Evolutionary conservation across 441 rosid genomes (phyloP).

Genomic region (Mallotus japonicus): DNA sequence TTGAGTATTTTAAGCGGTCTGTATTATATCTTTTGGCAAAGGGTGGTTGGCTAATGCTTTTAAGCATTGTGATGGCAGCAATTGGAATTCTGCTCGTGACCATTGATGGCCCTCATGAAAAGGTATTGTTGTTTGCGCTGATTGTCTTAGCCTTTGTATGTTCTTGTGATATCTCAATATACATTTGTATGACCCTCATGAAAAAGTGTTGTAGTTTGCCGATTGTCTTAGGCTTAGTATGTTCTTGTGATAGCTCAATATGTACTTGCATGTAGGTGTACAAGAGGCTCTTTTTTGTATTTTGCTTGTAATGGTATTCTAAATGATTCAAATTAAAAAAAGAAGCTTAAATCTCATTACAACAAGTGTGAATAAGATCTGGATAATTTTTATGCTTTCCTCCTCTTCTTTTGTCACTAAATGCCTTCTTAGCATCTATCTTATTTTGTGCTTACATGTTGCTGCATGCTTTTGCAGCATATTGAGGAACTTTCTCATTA

Average conservation of each 20-base stretch:
- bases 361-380: not conserved
- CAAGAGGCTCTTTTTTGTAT: not conserved
- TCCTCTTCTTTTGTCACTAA: slow-evolving; percentile 2
- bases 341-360: not conserved
- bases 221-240: not conserved
- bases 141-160: not conserved
- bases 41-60: slow-evolving; percentile 68
- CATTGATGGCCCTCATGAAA: slow-evolving; percentile 80
- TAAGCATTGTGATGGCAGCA: slow-evolving; percentile 43
- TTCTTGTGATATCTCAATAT: not conserved
- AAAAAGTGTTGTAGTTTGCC: not conserved
- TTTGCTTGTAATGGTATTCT: not conserved
- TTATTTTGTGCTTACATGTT: not conserved
- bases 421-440: not conserved
- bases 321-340: not conserved
- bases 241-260: not conserved
- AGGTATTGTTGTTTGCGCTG: slow-evolving; percentile 44
- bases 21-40: slow-evolving; percentile 58
- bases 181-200: not conserved
- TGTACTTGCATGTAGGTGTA: not conserved
- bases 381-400: not conserved
- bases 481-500: slow-evolving; percentile 69
- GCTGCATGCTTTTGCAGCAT: slow-evolving; percentile 51
- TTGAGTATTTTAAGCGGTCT: slow-evolving; percentile 50
- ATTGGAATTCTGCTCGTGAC: slow-evolving; percentile 60